Conservation (phyloP, 768 basidiomycete genomes). For the Collybiopsis luxurians region DNA sequence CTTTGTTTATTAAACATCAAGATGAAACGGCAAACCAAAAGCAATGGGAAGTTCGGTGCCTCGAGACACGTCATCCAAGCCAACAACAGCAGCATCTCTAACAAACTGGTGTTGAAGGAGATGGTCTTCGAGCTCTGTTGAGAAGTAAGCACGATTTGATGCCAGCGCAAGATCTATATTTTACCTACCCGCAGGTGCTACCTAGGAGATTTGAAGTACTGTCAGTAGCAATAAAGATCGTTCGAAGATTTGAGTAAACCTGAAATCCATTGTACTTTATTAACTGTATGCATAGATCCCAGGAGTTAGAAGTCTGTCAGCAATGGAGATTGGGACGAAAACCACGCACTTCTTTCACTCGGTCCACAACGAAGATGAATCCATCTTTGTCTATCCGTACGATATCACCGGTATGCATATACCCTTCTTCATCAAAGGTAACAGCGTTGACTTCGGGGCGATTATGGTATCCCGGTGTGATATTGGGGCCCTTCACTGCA, state of each 20-base stretch:
- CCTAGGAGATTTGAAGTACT: neutral
- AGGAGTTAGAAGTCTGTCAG: neutral
- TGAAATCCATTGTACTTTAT: neutral
- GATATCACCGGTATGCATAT: neutral
- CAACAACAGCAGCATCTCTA: conserved; percentile 7
- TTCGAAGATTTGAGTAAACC: neutral
- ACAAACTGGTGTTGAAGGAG: conserved; percentile 1
- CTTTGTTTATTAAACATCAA: neutral
- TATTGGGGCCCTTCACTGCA: conserved; percentile 9
- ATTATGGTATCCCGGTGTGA: conserved; percentile 8
- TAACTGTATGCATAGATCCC: neutral
- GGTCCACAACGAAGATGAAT: conserved; percentile 6
- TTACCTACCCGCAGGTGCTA: neutral
- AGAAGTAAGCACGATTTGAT: neutral
- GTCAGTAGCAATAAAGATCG: neutral
- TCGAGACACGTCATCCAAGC: neutral
- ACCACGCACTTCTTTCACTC: conserved; percentile 7
- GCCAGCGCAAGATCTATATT: neutral
- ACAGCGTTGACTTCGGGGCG: neutral
- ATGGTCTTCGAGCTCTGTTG: conserved; percentile 6
- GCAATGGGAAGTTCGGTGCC: conserved; percentile 5
- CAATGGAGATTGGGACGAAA: too few species aligned
- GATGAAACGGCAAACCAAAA: neutral
- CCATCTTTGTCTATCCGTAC: neutral
- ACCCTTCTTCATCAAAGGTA: conserved; percentile 10